A percentile compares a stretch with the other conserved stretches of the same genome.
Conservation (phyloP, 805 yeast species). For the Candida succiphila region DNA sequence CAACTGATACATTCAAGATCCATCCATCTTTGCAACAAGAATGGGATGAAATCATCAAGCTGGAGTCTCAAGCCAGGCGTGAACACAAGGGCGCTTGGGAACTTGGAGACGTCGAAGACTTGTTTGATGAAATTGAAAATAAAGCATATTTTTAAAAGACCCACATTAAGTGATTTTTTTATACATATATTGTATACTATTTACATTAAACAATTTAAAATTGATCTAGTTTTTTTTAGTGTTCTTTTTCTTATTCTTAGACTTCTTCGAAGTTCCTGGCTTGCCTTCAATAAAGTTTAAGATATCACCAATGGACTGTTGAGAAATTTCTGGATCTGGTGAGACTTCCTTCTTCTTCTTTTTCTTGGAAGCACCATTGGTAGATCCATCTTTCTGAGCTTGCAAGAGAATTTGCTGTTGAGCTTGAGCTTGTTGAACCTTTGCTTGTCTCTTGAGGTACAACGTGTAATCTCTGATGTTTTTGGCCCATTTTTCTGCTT, state of each 20-base stretch:
- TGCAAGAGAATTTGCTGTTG: constrained; percentile 9
- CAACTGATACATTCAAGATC: constrained; percentile 23
- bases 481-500: constrained; percentile 54
- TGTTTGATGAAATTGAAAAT: constrained; percentile 23
- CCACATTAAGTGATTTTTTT: neutral
- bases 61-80: constrained; percentile 39
- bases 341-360: constrained; percentile 22
- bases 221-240: constrained; percentile 7
- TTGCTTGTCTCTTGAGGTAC: constrained; percentile 33
- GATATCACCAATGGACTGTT: constrained; percentile 63
- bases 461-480: constrained; percentile 43
- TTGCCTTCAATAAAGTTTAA: constrained; percentile 62
- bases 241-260: constrained; percentile 18
- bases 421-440: constrained; percentile 14
- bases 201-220: neutral
- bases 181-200: too few relatives aligned
- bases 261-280: constrained; percentile 15
- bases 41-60: constrained; percentile 27
- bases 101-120: constrained; percentile 61
- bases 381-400: constrained; percentile 14
- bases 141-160: too few relatives aligned
- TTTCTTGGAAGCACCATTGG: neutral
- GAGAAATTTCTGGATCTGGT: constrained; percentile 46
- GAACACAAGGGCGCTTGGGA: constrained; percentile 62
- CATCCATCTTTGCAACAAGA: constrained; percentile 23